These are phyloP conservation scores for Termitomyces bulborhizus DNA, from an alignment of 768 basidiomycete genomes.

Conservation along the genomic window DNA sequence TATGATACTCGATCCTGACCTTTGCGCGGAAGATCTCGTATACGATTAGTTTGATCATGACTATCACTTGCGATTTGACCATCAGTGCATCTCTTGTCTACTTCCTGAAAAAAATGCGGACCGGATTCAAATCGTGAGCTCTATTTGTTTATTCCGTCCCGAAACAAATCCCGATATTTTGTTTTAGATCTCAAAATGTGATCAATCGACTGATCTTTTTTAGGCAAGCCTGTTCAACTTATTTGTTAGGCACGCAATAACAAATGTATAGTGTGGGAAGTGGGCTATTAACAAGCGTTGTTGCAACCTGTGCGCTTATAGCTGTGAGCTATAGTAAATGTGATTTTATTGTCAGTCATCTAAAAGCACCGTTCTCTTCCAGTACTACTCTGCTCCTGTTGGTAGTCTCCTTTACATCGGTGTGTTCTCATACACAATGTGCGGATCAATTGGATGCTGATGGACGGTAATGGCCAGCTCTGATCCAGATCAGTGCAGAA, in stretches of 20 bases:
- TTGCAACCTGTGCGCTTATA: not conserved
- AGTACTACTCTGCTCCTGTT: not conserved
- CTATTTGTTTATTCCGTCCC: not conserved
- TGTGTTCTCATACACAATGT: not conserved
- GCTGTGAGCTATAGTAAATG: not conserved
- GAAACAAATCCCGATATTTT: not conserved
- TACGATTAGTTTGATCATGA: not conserved
- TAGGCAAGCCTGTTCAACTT: not conserved
- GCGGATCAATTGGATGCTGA: not conserved
- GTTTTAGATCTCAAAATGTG: not conserved
- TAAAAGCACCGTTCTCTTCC: not conserved
- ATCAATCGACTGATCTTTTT: not conserved
- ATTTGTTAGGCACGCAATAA: not conserved
- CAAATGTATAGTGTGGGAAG: not conserved
- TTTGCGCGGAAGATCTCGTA: not conserved
- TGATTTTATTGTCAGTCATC: no score
- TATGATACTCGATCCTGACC: not conserved
- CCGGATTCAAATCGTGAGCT: not conserved
- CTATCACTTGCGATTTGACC: not conserved
- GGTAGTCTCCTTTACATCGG: not conserved
- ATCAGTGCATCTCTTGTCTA: not conserved
- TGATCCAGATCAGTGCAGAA: not conserved
- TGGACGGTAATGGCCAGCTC: not conserved
- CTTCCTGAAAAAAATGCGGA: not conserved
- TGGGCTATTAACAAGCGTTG: not conserved